Evolutionary conservation across 306 rosid genomes (phyloP).

Genomic region (Carpinus fangiana): DNA sequence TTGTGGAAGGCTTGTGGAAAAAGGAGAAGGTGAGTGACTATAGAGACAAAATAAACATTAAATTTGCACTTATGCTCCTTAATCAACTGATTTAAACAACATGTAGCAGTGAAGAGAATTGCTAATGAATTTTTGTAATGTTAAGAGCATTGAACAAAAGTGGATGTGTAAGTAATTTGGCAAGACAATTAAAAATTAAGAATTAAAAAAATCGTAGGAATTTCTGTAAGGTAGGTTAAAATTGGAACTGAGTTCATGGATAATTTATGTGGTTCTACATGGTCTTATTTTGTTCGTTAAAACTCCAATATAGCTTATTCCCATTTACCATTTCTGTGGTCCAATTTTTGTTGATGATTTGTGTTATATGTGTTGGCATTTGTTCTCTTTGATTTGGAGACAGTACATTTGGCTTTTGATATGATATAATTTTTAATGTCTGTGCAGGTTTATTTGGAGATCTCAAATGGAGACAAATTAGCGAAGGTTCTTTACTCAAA

Average conservation of each 20-base stretch:
- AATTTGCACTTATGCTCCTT: not conserved
- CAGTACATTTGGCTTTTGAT: conserved; percentile 19
- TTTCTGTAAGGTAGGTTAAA: conserved; percentile 15
- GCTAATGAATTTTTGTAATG: not conserved
- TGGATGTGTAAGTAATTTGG: conserved; percentile 16
- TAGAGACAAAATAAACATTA: not conserved
- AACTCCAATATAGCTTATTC: not conserved
- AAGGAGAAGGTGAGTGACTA: not conserved
- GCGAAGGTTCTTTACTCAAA: conserved; percentile 73
- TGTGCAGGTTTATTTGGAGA: conserved; percentile 85
- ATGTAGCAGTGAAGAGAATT: not conserved
- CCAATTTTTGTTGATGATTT: conserved; percentile 6
- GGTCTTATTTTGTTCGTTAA: not conserved
- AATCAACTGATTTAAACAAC: not conserved
- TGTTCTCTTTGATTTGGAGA: conserved; percentile 1
- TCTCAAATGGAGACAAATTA: conserved; percentile 70
- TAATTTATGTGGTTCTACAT: not conserved
- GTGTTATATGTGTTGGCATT: not conserved
- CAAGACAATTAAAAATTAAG: not conserved
- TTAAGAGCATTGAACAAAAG: not conserved
- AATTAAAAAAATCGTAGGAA: not conserved
- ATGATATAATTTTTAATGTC: conserved; percentile 22
- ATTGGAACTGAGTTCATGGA: conserved; percentile 2
- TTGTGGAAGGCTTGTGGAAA: not conserved
- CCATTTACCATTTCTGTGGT: not conserved